Conservation (phyloP, 805 yeast genomes). For the Candida maesae region DNA sequence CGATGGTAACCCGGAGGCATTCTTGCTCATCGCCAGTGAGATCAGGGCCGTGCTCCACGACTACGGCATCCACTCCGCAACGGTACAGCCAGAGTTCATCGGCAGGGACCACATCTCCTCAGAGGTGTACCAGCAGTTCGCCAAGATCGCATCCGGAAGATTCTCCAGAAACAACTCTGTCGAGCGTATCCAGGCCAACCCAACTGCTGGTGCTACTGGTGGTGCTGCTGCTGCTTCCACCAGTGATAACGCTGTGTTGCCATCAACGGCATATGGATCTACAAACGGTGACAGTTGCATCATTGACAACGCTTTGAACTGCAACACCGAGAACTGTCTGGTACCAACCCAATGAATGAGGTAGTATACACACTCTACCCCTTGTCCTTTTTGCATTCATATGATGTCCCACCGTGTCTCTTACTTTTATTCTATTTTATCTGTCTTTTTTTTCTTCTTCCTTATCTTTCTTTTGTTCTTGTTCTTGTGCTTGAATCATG, state of each 20-base stretch:
- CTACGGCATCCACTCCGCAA: conserved; percentile 87
- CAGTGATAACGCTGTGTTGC: no score
- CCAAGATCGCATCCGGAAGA: conserved; percentile 32
- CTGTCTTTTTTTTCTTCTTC: no score
- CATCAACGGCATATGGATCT: conserved; percentile 30
- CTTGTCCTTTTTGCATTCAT: no score
- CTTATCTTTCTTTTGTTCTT: no score
- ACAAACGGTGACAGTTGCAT: conserved; percentile 37
- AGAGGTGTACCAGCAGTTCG: conserved; percentile 32
- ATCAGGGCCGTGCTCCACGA: conserved; percentile 78
- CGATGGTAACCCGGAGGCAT: conserved; percentile 57
- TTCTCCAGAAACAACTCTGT: conserved; percentile 20
- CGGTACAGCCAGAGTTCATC: conserved; percentile 92
- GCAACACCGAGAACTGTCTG: conserved; percentile 45
- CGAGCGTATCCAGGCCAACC: conserved; percentile 8
- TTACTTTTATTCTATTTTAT: no score
- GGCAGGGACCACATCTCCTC: conserved; percentile 27
- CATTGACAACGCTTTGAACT: conserved; percentile 49
- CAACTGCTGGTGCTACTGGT: conserved; percentile 6
- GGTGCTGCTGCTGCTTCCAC: no score
- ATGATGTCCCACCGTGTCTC: no score
- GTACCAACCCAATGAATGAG: conserved; percentile 9
- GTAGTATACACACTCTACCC: no score
- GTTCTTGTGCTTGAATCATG: no score
- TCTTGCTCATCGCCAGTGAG: conserved; percentile 63